Conservation (phyloP, 805 yeast species). For the Saccharomycopsis schoenii region DNA sequence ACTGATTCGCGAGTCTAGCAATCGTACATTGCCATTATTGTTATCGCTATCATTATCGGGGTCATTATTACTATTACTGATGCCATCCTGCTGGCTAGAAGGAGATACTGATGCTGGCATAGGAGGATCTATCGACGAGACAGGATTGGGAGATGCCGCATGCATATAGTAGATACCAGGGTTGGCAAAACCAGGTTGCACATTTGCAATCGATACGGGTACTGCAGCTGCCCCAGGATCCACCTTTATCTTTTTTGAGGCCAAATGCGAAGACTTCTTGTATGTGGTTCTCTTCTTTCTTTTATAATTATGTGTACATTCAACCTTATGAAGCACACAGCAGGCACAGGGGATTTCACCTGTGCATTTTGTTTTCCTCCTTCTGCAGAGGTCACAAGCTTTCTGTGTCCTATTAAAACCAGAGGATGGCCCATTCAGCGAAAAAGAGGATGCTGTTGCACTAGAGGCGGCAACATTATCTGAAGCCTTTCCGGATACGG, state of each 20-base stretch:
- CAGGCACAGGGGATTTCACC: constrained; percentile 13
- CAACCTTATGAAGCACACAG: constrained; percentile 9
- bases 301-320: constrained; percentile 14
- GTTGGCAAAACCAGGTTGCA: not conserved
- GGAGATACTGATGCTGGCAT: not conserved
- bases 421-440: too few species aligned
- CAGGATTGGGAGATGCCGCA: not conserved
- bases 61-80: not conserved
- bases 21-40: too few species aligned
- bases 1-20: not conserved
- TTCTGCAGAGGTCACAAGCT: constrained; percentile 18
- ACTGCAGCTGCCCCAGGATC: not conserved
- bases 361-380: constrained; percentile 15
- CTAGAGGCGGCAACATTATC: too few species aligned
- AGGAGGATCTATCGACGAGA: not conserved
- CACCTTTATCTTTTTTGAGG: not conserved
- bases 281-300: constrained; percentile 13
- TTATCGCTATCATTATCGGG: not conserved
- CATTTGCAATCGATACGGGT: not conserved
- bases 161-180: not conserved
- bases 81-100: not conserved
- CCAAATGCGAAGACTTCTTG: constrained; percentile 1
- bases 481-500: too few species aligned
- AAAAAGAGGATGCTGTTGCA: too few species aligned
- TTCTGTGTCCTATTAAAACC: not conserved